These are phyloP conservation scores for Sphaerobolus stellatus DNA, from an alignment of 1,284 basidiomycete genomes.

Conservation along the genomic window DNA sequence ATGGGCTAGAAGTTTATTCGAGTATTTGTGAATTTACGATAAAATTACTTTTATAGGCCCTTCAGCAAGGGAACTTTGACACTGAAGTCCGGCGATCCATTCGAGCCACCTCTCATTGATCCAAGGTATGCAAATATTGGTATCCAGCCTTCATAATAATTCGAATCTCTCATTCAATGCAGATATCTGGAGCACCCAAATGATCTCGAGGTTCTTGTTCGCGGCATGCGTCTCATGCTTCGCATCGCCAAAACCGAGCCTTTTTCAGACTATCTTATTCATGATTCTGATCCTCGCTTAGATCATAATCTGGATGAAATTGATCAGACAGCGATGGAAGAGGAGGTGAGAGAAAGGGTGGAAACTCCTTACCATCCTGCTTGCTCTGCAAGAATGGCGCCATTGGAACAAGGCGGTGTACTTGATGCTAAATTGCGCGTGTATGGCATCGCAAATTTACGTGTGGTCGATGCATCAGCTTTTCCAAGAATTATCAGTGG, in stretches of 20 bases:
- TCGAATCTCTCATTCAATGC: constrained; percentile 34
- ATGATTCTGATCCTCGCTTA: constrained; percentile 30
- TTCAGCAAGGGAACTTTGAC: constrained; percentile 38
- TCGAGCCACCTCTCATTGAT: constrained; percentile 39
- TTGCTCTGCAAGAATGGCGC: constrained; percentile 20
- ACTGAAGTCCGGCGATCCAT: constrained; percentile 42
- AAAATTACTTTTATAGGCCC: constrained; percentile 23
- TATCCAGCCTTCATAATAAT: constrained; percentile 11
- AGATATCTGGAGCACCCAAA: constrained; percentile 60
- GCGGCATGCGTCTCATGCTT: constrained; percentile 40
- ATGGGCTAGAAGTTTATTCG: neutral
- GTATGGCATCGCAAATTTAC: constrained; percentile 15
- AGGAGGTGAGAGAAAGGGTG: constrained; percentile 43
- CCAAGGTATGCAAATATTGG: constrained; percentile 35
- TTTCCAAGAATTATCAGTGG: constrained; percentile 22
- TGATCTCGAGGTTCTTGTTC: constrained; percentile 54
- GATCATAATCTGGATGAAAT: constrained; percentile 27
- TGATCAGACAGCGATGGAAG: constrained; percentile 31
- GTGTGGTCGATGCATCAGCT: constrained; percentile 21
- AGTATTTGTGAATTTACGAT: neutral
- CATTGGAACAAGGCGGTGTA: constrained; percentile 10
- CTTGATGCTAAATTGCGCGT: constrained; percentile 16
- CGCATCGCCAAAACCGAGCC: constrained; percentile 11
- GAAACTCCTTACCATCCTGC: constrained; percentile 48
- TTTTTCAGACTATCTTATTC: constrained; percentile 9